Evolutionary conservation across 1,139 yeast species (phyloP).

Genomic region (Blastobotrys arbuscula): DNA sequence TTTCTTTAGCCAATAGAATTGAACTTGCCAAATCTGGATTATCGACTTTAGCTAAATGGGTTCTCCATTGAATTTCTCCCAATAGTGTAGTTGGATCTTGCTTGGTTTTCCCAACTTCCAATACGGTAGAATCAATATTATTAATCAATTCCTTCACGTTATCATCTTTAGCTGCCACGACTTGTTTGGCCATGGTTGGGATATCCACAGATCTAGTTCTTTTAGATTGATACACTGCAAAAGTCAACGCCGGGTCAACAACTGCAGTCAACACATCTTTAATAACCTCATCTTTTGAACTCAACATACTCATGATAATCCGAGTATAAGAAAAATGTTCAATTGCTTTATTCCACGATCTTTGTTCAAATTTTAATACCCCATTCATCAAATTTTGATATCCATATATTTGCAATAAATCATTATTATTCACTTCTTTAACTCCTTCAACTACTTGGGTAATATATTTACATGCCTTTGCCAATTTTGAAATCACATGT

Average conservation of each 20-base stretch:
- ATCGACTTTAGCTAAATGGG: slow-evolving; percentile 59
- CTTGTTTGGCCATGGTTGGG: slow-evolving; percentile 28
- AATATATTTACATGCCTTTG: slow-evolving; percentile 50
- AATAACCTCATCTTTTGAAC: slow-evolving; percentile 38
- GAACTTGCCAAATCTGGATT: slow-evolving; percentile 70
- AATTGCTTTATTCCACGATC: slow-evolving; percentile 53
- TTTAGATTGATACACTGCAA: slow-evolving; percentile 46
- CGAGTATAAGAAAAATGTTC: slow-evolving; percentile 55
- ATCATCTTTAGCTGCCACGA: slow-evolving; percentile 19
- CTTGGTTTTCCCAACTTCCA: slow-evolving; percentile 18
- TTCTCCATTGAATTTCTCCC: slow-evolving; percentile 60
- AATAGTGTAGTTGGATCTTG: slow-evolving; percentile 23
- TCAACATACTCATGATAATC: slow-evolving; percentile 42
- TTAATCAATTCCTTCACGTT: slow-evolving; percentile 18
- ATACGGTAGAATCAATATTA: slow-evolving; percentile 19
- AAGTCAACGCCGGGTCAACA: slow-evolving; percentile 65
- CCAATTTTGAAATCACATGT: slow-evolving; percentile 61
- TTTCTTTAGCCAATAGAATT: slow-evolving; percentile 35
- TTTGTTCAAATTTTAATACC: slow-evolving; percentile 49
- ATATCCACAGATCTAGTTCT: slow-evolving; percentile 29
- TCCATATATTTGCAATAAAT: slow-evolving; percentile 49
- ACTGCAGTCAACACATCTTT: slow-evolving; percentile 52
- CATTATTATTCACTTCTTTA: slow-evolving; percentile 21
- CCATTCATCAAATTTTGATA: slow-evolving; percentile 61
- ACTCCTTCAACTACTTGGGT: slow-evolving; percentile 39